A percentile compares a stretch with the other conserved stretches of the same genome.
These are phyloP conservation scores for Tuctoria greenei DNA, from an alignment of 176 grass and related monocot genomes.

Conservation along the genomic window DNA sequence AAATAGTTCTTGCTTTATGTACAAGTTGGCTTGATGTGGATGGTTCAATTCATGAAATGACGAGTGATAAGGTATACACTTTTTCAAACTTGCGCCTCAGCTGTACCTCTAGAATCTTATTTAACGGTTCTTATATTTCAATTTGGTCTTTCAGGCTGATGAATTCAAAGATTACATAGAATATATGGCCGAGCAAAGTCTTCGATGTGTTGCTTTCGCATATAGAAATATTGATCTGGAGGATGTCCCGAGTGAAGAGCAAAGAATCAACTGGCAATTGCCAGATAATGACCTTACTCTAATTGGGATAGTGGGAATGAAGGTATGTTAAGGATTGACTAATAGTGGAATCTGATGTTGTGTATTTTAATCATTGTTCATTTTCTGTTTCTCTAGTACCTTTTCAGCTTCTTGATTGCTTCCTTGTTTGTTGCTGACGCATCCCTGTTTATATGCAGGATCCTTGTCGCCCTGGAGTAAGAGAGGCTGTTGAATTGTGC, in stretches of 20 bases:
- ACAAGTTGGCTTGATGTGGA: slow-evolving; percentile 60
- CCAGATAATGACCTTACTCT: slow-evolving; percentile 73
- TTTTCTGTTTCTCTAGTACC: not conserved
- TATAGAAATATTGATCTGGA: slow-evolving; percentile 54
- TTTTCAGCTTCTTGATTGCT: not conserved
- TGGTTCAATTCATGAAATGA: slow-evolving; percentile 56
- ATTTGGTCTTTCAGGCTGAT: slow-evolving; percentile 54
- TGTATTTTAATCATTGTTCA: slow-evolving; percentile 13
- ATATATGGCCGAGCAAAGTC: slow-evolving; percentile 71
- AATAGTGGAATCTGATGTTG: slow-evolving; percentile 32
- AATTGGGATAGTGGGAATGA: slow-evolving; percentile 86
- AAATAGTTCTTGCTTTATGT: slow-evolving; percentile 79
- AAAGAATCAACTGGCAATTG: slow-evolving; percentile 60
- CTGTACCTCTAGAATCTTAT: not conserved
- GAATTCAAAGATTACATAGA: slow-evolving; percentile 67
- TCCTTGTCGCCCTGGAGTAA: slow-evolving; percentile 87
- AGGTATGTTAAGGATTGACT: slow-evolving; percentile 52
- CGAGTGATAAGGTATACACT: slow-evolving; percentile 48
- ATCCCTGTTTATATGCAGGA: slow-evolving; percentile 58
- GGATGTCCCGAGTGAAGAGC: slow-evolving; percentile 67
- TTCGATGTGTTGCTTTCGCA: slow-evolving; percentile 91
- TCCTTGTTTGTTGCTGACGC: slow-evolving; percentile 31
- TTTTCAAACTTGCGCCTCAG: not conserved
- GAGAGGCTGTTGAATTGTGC: slow-evolving; percentile 76
- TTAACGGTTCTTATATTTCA: not conserved